Base-by-base conservation (phyloP, 208 protist genomes). In the Polymyxa betae region DNA sequence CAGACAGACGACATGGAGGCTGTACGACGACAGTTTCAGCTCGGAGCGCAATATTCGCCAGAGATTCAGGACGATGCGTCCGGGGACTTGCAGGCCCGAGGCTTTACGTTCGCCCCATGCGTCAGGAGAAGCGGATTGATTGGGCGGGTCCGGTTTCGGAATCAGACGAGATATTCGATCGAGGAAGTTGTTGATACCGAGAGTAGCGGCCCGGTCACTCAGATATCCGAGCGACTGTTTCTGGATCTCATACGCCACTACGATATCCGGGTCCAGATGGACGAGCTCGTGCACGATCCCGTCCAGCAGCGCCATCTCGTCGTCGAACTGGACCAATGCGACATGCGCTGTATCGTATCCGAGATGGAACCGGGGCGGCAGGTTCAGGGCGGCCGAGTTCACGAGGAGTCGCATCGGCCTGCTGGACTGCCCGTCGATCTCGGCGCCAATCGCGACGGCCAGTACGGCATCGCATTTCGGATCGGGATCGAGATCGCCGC, bases 11-110 rank as follows among this genome's bases (percentile, higher is more conserved):
- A 44, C 38, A 38, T 41, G 24, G 43, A 88, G 77, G 16, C 12
- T 32, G 77, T 88, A 88, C 29, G 77, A 88, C 16, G 77, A 16
- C 10, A 88, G 77, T 41, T 88, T 88, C 32, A 88, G 16, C 29
- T 88, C 77, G 77, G n/a, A 44, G 10, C 77, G 77, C 77, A 88
- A 45, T 40, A 44, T 29, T 29, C 77, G 10, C 77, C 77, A 88
- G 16, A 88, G 77, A 41, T 88, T 88, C 16, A 88, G 77, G n/a
- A 88, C 77, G 77, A 88, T 88, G 16, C 77, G 77, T 16, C 77
- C 77, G 16, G 77, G 10, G 32, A 88, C 77, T 29, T 41, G 77
- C 43, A 41, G 24, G 43, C 77, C 38, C 77, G 77, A 44, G 32
- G 32, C n/a, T 88, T 29, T 88, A 16, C 16, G 16, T 40, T 88